phyloP scores from a whole-genome alignment of 768 basidiomycete species.

The Pleurotus eryngii region DNA sequence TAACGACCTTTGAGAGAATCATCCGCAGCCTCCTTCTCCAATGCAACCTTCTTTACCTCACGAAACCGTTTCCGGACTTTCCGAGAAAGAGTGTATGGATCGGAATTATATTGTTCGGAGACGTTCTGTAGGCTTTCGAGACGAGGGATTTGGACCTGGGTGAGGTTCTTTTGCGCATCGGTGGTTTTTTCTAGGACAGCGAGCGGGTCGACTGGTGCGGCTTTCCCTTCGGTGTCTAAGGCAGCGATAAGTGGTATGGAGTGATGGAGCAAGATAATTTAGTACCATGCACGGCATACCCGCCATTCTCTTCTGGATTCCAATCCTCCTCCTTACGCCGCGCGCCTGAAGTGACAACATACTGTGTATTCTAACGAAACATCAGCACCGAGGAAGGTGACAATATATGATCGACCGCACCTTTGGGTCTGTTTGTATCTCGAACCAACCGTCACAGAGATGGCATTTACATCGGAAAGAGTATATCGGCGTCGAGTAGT shows the following conservation, averaged over 20 bases:
- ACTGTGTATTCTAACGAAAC: constrained; percentile 78
- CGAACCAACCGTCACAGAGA: constrained; percentile 94
- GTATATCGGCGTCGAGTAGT: constrained; percentile 92
- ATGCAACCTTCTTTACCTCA: constrained; percentile 78
- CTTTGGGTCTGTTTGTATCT: constrained; percentile 97
- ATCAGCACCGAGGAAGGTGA: neutral
- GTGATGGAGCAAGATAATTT: constrained; percentile 10
- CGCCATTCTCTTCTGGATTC: constrained; percentile 95
- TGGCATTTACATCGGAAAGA: constrained; percentile 98
- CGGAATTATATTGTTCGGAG: constrained; percentile 76
- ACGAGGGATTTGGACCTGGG: constrained; percentile 74
- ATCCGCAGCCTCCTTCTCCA: constrained; percentile 65
- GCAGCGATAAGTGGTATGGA: neutral
- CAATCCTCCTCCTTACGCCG: constrained; percentile 93
- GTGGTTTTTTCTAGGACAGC: constrained; percentile 88
- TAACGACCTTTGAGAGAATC: constrained; percentile 71
- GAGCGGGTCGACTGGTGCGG: constrained; percentile 74
- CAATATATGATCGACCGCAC: constrained; percentile 34
- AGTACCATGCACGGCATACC: constrained; percentile 82
- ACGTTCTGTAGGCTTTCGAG: constrained; percentile 74
- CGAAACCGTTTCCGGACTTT: constrained; percentile 81
- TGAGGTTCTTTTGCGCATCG: constrained; percentile 66
- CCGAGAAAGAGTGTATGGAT: constrained; percentile 81
- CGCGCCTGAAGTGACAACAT: constrained; percentile 92
- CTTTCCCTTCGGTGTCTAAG: constrained; percentile 69